Evolutionary conservation across 2,329 filamentous ascomycete species (phyloP).

Genomic region (Aspergillus versicolor): DNA sequence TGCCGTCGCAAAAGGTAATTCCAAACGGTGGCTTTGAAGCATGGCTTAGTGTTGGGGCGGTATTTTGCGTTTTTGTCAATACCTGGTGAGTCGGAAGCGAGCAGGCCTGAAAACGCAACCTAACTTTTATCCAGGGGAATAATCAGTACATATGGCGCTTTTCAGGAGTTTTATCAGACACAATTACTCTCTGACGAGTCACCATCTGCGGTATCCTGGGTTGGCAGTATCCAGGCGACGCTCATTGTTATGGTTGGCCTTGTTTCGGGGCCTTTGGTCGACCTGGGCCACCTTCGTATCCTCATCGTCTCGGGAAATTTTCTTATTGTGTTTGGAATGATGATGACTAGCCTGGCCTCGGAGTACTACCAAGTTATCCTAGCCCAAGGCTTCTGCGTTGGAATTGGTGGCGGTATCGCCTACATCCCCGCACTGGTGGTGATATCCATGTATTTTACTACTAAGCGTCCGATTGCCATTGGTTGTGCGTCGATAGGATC

Average conservation of each 20-base stretch:
- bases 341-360: constrained; percentile 38
- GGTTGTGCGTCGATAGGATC: constrained; percentile 58
- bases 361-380: constrained; percentile 40
- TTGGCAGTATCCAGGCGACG: constrained; percentile 49
- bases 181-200: constrained; percentile 33
- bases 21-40: constrained; percentile 28
- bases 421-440: constrained; percentile 33
- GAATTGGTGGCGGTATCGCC: constrained; percentile 31
- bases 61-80: constrained; percentile 35
- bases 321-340: constrained; percentile 35
- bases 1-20: constrained; percentile 7
- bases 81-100: constrained; percentile 25
- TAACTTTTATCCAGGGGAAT: constrained; percentile 31
- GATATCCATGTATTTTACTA: constrained; percentile 36
- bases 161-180: constrained; percentile 49
- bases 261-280: constrained; percentile 49
- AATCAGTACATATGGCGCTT: constrained; percentile 49
- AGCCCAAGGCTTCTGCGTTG: constrained; percentile 42
- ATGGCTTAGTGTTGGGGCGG: constrained; percentile 30
- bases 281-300: constrained; percentile 44
- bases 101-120: too few relatives aligned
- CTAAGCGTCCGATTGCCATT: constrained; percentile 55
- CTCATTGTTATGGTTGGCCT: constrained; percentile 49
- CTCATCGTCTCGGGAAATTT: constrained; percentile 44
- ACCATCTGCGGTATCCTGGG: constrained; percentile 48